Conservation (phyloP, 306 rosid species). For the Quercus engelmannii region DNA sequence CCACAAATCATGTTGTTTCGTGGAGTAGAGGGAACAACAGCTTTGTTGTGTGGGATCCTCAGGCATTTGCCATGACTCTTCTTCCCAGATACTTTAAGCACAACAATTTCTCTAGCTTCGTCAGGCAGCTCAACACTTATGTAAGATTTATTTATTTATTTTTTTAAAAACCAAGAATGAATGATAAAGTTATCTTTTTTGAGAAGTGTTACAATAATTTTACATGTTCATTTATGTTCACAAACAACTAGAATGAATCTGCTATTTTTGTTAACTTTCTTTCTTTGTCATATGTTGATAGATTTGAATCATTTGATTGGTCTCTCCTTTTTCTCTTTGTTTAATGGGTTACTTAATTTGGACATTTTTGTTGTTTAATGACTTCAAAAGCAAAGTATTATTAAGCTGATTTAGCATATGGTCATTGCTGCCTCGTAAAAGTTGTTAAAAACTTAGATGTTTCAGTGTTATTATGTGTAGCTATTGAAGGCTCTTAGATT, state of each 20-base stretch:
- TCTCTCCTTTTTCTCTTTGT: constrained; percentile 8
- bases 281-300: neutral
- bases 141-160: constrained; percentile 34
- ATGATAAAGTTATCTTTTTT: neutral
- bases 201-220: neutral
- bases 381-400: constrained; percentile 11
- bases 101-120: constrained; percentile 92
- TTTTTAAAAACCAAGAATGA: neutral
- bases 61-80: constrained; percentile 57
- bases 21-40: constrained; percentile 83
- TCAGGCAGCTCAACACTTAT: constrained; percentile 89
- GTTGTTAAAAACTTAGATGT: neutral
- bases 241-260: constrained; percentile 13
- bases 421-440: neutral
- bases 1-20: constrained; percentile 61
- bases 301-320: constrained; percentile 1
- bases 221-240: constrained; percentile 18
- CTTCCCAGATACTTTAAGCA: constrained; percentile 92
- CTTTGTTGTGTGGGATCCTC: constrained; percentile 85
- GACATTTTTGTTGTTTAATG: constrained; percentile 20
- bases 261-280: neutral
- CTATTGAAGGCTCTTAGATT: neutral
- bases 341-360: constrained; percentile 12
- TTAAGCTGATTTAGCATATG: no score
- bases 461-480: neutral